Base-by-base conservation (phyloP, 352 stramenopile genomes). In the Phytophthora podocarpi region DNA sequence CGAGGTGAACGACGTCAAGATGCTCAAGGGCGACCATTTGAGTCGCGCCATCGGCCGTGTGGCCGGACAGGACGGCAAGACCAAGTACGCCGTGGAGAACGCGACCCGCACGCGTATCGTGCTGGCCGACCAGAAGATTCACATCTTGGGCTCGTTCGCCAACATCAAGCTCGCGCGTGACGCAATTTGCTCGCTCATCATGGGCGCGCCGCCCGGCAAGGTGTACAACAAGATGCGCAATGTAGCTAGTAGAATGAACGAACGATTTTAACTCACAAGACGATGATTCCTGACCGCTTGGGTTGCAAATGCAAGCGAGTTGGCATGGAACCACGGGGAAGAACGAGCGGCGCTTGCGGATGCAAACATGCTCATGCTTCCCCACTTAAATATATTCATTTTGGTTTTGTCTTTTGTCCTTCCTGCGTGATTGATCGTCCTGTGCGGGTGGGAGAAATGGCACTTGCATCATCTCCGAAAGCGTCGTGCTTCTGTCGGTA, bases 141-240 rank as follows among this genome's bases (percentile, higher is more conserved):
- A 99, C 83, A 98, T 99, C 67, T 75, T 99, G 18, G 98, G 98
- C 50, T 98, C 88, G 20, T 99, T 98, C 67, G 82, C 91, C 26
- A 99, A 99, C 88, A 99, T 99, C 74, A 96, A 98, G 64, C 80
- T 99, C 24, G 98, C 98, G n/a, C 89, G 89, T 16, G 87, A 96
- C 53, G 87, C 89, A 13, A 86, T 97, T 49, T 97, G 87, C 65
- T 94, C 87, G 59, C 75, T 96, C 32, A 97, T 97, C 52, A 96
- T 99, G 71, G 98, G 98, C 50, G 97, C 98, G 18, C 97, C 97
- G 30, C 98, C 98, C 18, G 98, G 97, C 61, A 99, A 99, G 78
- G 97, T 99, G 55, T 99, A 99, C 85, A 99, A 99, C 80, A 98
- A 99, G 78, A 99, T 99, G 97, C 91, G 97, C 55, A 98, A 97